These are phyloP conservation scores for Penicillium glabrum DNA, from an alignment of 2,329 filamentous ascomycete genomes.

Conservation along the genomic window DNA sequence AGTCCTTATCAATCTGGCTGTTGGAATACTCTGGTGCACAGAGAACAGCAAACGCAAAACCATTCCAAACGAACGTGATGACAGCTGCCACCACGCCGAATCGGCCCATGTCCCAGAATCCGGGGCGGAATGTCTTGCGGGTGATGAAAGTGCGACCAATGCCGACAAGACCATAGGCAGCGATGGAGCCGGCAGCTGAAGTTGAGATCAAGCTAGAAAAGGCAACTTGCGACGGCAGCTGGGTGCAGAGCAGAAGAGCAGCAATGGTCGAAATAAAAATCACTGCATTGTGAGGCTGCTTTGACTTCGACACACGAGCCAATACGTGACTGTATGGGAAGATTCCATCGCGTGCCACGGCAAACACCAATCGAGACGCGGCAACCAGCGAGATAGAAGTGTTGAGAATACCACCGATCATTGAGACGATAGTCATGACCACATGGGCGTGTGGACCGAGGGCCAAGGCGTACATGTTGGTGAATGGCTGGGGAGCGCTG, in stretches of 20 bases:
- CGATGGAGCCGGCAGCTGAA: conserved; percentile 46
- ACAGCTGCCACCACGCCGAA: conserved; percentile 45
- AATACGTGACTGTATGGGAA: conserved; percentile 55
- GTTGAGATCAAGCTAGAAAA: conserved; percentile 51
- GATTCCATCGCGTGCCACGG: conserved; percentile 58
- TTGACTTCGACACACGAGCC: conserved; percentile 49
- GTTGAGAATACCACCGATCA: conserved; percentile 34
- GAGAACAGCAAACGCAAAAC: conserved; percentile 46
- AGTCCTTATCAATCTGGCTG: conserved; percentile 17
- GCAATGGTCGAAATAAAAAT: conserved; percentile 54
- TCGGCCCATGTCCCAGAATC: conserved; percentile 45
- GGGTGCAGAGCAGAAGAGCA: conserved; percentile 54
- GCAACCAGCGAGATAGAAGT: conserved; percentile 56
- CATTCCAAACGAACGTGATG: conserved; percentile 48
- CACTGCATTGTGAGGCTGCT: conserved; percentile 57
- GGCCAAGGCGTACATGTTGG: conserved; percentile 23
- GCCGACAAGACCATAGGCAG: conserved; percentile 48
- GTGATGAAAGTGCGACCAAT: conserved; percentile 45
- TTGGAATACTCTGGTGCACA: conserved; percentile 42
- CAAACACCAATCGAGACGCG: conserved; percentile 57
- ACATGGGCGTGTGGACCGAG: conserved; percentile 22
- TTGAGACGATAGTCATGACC: conserved; percentile 24
- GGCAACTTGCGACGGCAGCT: conserved; percentile 50
- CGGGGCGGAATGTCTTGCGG: conserved; percentile 43
- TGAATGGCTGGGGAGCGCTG: conserved; percentile 28